A percentile compares a stretch with the other conserved stretches of the same genome.
Conservation (phyloP, 495 filamentous ascomycete genomes). For the Neurospora sp. region DNA sequence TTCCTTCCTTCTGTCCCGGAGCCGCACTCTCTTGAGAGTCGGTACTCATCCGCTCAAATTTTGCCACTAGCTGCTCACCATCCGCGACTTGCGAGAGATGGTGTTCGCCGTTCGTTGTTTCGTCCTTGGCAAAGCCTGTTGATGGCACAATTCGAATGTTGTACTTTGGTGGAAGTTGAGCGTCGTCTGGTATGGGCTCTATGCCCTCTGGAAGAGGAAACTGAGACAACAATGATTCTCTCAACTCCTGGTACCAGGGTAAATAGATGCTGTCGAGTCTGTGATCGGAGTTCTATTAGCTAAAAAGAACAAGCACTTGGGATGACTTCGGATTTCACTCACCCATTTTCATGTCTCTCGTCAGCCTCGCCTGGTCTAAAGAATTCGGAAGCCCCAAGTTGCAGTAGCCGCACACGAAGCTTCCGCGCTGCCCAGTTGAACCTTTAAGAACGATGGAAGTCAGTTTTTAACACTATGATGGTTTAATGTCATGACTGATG, state of each 20-base stretch:
- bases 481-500: neutral
- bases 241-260: constrained; percentile 63
- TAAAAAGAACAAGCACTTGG: neutral
- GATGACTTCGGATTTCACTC: constrained; percentile 16
- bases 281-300: neutral
- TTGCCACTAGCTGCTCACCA: neutral
- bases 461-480: neutral
- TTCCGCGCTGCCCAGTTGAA: constrained; percentile 92
- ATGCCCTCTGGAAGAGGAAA: constrained; percentile 60
- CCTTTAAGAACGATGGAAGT: constrained; percentile 28
- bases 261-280: constrained; percentile 70
- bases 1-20: neutral
- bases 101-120: neutral
- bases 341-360: constrained; percentile 90
- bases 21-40: neutral
- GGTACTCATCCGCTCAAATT: neutral
- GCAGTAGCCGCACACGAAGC: constrained; percentile 71
- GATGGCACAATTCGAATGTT: constrained; percentile 40
- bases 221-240: constrained; percentile 48
- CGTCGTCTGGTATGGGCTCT: constrained; percentile 63
- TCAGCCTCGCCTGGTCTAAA: constrained; percentile 77
- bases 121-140: constrained; percentile 8
- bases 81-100: neutral
- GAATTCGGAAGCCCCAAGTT: constrained; percentile 74
- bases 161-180: constrained; percentile 72